A percentile compares a stretch with the other conserved stretches of the same genome.
phyloP scores from a whole-genome alignment of 1,139 yeast genomes.

The Magnusiomyces magnusii region DNA sequence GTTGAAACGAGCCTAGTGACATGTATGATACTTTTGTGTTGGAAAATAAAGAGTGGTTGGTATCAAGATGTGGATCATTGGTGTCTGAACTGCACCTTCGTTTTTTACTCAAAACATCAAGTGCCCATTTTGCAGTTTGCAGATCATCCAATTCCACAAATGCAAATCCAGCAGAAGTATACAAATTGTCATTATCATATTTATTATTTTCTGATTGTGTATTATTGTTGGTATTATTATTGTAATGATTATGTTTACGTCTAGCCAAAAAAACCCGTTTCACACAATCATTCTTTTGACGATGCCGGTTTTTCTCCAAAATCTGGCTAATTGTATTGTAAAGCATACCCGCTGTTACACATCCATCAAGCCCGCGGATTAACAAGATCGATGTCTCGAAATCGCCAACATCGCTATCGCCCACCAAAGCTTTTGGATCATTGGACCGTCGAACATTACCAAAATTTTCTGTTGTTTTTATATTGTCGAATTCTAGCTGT shows the following conservation, averaged over 20 bases:
- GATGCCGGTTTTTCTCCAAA: background rate
- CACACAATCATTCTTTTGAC: no score
- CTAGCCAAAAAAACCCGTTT: background rate
- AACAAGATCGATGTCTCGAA: conserved; percentile 11
- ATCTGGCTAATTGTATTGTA: background rate
- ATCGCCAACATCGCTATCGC: conserved; percentile 11
- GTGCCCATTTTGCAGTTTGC: background rate
- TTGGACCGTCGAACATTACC: background rate
- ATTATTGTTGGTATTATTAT: no score
- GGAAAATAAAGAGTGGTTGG: background rate
- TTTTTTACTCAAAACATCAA: conserved; percentile 4
- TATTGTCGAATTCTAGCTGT: background rate
- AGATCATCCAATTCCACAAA: conserved; percentile 12
- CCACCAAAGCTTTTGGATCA: background rate
- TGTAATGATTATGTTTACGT: no score
- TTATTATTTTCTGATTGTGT: no score
- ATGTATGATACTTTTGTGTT: conserved; percentile 9
- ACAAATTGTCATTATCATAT: no score
- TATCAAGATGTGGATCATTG: background rate
- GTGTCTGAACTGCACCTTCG: no score
- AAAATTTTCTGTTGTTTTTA: background rate
- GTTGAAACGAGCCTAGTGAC: conserved; percentile 14
- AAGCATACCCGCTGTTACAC: background rate
- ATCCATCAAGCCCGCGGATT: conserved; percentile 7
- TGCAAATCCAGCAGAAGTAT: conserved; percentile 10